Conservation (phyloP, 148 eudicot genomes). For the Rhododendron ferrugineum region DNA sequence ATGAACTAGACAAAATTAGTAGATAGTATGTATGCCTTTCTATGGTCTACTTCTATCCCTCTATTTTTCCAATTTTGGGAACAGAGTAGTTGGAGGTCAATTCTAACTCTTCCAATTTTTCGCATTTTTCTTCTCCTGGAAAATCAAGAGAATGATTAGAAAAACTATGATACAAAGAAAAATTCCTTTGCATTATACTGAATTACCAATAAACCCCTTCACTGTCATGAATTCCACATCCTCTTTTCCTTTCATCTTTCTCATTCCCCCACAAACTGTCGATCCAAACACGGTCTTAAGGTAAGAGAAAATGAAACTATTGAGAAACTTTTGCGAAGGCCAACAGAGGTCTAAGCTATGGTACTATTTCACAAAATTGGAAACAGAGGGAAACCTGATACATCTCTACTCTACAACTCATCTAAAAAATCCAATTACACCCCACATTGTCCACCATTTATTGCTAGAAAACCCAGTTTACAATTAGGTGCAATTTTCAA, state of each 20-base stretch:
- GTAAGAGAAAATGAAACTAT: background rate
- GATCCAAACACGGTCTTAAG: background rate
- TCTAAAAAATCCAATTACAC: background rate
- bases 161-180: background rate
- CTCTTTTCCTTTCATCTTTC: background rate
- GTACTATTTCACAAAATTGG: background rate
- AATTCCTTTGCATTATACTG: background rate
- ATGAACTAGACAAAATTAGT: background rate
- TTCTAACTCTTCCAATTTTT: background rate
- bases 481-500: background rate
- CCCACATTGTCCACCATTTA: background rate
- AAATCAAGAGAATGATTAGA: background rate
- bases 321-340: conserved; percentile 1
- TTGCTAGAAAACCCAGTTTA: conserved; percentile 2
- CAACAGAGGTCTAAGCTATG: background rate
- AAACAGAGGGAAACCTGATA: background rate
- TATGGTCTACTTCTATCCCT: background rate
- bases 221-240: background rate
- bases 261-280: background rate
- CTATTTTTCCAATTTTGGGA: background rate
- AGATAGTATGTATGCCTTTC: too few species aligned
- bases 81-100: background rate
- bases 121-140: background rate
- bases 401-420: background rate
- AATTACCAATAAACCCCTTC: background rate